These are phyloP conservation scores for Puccinia novopanici DNA, from an alignment of 1,284 basidiomycete species.

Conservation along the genomic window DNA sequence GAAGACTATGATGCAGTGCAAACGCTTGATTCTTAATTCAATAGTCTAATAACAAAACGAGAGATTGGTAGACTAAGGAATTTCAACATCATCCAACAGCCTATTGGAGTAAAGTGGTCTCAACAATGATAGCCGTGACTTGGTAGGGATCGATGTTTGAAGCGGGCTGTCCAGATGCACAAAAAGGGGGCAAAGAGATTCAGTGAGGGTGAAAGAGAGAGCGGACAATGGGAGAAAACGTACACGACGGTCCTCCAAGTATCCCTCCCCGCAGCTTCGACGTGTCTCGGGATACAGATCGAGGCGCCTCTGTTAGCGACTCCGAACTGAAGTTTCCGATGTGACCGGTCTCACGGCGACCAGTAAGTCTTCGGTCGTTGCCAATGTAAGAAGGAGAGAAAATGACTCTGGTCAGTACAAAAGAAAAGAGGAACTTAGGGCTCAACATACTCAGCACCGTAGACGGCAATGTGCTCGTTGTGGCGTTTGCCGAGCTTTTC, in stretches of 20 bases:
- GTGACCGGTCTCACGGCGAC: conserved; percentile 94
- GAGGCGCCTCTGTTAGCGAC: conserved; percentile 88
- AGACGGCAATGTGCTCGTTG: conserved; percentile 74
- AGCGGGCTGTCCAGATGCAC: conserved; percentile 69
- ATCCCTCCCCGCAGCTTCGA: conserved; percentile 89
- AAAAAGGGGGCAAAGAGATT: too few relatives aligned
- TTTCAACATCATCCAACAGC: background rate
- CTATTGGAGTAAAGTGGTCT: conserved; percentile 70
- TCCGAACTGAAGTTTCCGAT: conserved; percentile 88
- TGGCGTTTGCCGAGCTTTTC: conserved; percentile 63
- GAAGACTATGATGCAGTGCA: too few relatives aligned
- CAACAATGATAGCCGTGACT: conserved; percentile 76
- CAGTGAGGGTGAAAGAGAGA: too few relatives aligned
- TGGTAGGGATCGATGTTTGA: conserved; percentile 83
- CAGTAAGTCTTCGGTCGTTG: conserved; percentile 90
- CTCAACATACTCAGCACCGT: conserved; percentile 64
- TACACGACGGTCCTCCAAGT: conserved; percentile 69
- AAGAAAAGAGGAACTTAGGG: too few relatives aligned
- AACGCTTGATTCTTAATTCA: too few relatives aligned
- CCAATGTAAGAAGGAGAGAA: conserved; percentile 62
- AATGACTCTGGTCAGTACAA: too few relatives aligned
- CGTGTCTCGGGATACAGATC: conserved; percentile 78
- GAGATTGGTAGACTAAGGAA: background rate
- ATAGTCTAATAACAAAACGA: too few relatives aligned
- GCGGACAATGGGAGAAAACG: background rate